Conservation (phyloP, 345 rosid species). For the Melastoma malabathricum region DNA sequence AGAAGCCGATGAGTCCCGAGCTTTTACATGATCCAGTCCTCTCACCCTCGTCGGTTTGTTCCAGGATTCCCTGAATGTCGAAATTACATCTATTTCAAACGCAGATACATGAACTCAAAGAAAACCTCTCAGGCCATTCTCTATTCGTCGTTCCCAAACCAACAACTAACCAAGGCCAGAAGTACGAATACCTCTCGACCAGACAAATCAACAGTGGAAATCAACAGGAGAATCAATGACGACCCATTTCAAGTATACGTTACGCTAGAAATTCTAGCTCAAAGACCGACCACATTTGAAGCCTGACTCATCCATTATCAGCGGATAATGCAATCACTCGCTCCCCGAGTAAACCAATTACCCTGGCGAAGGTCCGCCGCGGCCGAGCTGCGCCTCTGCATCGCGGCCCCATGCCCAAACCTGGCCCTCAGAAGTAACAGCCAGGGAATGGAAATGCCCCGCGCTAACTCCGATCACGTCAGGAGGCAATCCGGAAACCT, state of each 20-base stretch:
- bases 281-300: too few species aligned
- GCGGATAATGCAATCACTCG: too few species aligned
- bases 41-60: conserved; percentile 55
- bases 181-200: too few species aligned
- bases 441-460: conserved; percentile 92
- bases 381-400: conserved; percentile 73
- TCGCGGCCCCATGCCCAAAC: conserved; percentile 94
- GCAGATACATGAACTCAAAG: too few species aligned
- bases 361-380: conserved; percentile 28
- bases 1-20: conserved; percentile 55
- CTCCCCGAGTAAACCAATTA: background rate
- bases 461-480: conserved; percentile 37
- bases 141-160: too few species aligned
- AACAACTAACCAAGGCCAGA: too few species aligned
- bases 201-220: too few species aligned
- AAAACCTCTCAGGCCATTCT: too few species aligned
- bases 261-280: too few species aligned
- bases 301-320: too few species aligned
- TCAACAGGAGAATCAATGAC: too few species aligned
- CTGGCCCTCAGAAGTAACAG: conserved; percentile 57
- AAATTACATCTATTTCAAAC: background rate
- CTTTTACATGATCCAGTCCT: conserved; percentile 47
- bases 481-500: conserved; percentile 38
- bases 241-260: too few species aligned
- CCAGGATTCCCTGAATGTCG: conserved; percentile 31